Evolutionary conservation across 805 yeast species (phyloP), one percentile per base, ranked within the genome.

Genomic region (Myxozyma nipponensis): DNA sequence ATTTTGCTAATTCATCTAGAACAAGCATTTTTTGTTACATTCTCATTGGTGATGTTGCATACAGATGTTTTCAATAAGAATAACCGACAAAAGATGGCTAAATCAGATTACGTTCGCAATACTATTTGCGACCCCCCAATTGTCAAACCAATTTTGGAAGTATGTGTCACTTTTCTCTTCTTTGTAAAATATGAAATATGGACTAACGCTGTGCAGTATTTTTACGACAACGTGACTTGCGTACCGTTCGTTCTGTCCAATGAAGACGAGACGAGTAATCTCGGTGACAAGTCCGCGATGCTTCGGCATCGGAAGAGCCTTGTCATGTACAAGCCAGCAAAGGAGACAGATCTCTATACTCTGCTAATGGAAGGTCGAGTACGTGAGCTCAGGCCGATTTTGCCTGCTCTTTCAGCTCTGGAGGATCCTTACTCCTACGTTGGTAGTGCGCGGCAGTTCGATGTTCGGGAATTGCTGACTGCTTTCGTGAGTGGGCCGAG

Each of bases 31-130:
- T 77, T 82, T 42, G 62, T 83, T 10, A 73, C 81, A 1, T 85
- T 81, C 60, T 81, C 88, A 2, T 64, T 85, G 38, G 71, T 85
- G 41, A 81, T 85, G 74, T 68, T 85, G 28, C 91, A 85, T 62
- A 85, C 93, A 0, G 93, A 84, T 62, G 76, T 71, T 50, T 85
- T 82, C 69, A 85, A 84, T 66, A 74, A 75, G 18, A 81, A 77
- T 63, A 84, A 84, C 66, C 80, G 77, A 59, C 74, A 70, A 48
- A 85, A 85, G 63, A 83, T 85, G 86, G 67, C 80, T 7, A 81
- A 76, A 59, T 65, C 70, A 3, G 89, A 84, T 55, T 85, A 80
- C 61, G 72, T 82, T 15, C 72, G 73, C 39, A 78, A 77, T 42
- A 17, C 58, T 61, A 39, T 60, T 63, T 19, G 66, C 67, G 23